Evolutionary conservation across 2,329 filamentous ascomycete genomes (phyloP).

Genomic region (Magnaporthiopsis poae): DNA sequence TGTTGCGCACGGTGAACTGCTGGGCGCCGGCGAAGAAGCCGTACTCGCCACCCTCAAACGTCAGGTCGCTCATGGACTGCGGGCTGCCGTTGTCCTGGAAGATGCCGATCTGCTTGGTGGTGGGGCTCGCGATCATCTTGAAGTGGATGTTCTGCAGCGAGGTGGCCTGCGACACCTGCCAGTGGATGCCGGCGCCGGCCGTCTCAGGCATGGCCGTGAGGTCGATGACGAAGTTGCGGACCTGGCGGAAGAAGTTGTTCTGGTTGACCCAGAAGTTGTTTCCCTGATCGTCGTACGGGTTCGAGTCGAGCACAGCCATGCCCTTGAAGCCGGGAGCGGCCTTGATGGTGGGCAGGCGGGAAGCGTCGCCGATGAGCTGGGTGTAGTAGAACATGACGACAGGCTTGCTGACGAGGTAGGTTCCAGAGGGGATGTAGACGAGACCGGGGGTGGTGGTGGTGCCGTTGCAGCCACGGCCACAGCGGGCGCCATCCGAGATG

Average conservation of each 20-base stretch:
- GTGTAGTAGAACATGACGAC: constrained; percentile 87
- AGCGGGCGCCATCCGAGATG: constrained; percentile 68
- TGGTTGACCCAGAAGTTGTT: constrained; percentile 72
- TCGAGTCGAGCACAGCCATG: constrained; percentile 79
- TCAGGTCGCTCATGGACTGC: constrained; percentile 73
- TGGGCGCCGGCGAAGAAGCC: constrained; percentile 77
- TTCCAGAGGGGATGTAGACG: constrained; percentile 85
- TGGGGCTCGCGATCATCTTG: constrained; percentile 60
- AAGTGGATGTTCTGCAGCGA: constrained; percentile 73
- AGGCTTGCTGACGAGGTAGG: constrained; percentile 69
- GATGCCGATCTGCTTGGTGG: constrained; percentile 64
- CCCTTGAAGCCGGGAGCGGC: constrained; percentile 62
- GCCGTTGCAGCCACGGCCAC: constrained; percentile 72
- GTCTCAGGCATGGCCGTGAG: constrained; percentile 53
- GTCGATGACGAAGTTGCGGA: constrained; percentile 75
- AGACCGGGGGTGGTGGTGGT: constrained; percentile 74
- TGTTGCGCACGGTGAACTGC: constrained; percentile 76
- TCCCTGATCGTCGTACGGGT: constrained; percentile 66
- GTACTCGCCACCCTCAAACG: constrained; percentile 71
- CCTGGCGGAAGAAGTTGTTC: constrained; percentile 73
- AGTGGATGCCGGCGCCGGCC: constrained; percentile 64
- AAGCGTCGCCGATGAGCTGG: constrained; percentile 75
- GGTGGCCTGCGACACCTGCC: constrained; percentile 77
- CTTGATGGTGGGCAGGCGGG: constrained; percentile 64
- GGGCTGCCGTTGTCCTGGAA: constrained; percentile 81